phyloP scores from a whole-genome alignment of 441 rosid genomes.

The Hura crepitans region DNA sequence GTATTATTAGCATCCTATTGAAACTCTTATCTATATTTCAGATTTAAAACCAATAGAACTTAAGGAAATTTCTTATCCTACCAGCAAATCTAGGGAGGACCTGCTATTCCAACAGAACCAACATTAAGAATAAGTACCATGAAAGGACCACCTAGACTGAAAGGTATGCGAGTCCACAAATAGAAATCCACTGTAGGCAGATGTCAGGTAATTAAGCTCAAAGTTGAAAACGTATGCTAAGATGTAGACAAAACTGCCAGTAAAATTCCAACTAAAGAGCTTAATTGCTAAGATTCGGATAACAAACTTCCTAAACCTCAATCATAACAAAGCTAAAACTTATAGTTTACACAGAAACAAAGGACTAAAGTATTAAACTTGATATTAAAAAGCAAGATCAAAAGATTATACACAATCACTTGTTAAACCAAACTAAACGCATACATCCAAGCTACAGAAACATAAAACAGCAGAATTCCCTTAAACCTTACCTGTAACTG shows the following conservation, averaged over 20 bases:
- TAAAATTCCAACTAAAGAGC: not conserved
- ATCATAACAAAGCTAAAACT: not conserved
- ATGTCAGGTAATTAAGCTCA: not conserved
- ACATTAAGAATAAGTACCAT: not conserved
- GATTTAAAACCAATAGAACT: not conserved
- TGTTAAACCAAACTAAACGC: conserved; percentile 8
- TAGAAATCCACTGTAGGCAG: not conserved
- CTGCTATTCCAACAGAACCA: not conserved
- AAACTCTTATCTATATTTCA: not conserved
- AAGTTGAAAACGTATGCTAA: not conserved
- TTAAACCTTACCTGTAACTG: conserved; percentile 51
- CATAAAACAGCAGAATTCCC: not conserved
- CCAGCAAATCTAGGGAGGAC: not conserved
- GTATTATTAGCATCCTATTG: not conserved
- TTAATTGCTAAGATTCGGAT: not conserved
- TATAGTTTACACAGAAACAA: not conserved
- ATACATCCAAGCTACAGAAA: not conserved
- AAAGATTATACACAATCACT: not conserved
- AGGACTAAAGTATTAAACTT: not conserved
- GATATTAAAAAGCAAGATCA: conserved; percentile 18
- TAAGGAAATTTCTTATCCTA: not conserved
- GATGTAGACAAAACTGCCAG: not conserved
- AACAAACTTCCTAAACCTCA: not conserved
- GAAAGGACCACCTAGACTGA: not conserved
- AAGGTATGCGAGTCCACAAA: not conserved